Evolutionary conservation across 129 eudicot genomes (phyloP), one percentile per base, ranked within the genome.

Genomic region (Centrapalus pauciflorus): DNA sequence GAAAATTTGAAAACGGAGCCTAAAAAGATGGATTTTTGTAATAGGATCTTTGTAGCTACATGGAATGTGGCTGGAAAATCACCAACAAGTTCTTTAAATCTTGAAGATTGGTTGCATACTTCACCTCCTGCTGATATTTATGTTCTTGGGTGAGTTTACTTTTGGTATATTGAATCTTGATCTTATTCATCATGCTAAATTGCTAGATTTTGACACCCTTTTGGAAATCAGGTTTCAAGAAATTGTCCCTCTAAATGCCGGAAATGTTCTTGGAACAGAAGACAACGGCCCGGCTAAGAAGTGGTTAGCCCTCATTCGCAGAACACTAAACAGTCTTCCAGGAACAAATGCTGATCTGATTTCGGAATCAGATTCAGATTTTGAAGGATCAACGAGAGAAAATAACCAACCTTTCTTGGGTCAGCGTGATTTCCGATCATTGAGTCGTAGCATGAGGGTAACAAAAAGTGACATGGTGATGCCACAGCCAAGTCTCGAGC

Each of bases 11-110:
- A 59, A 33, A 59, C 28, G 11, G 32, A 9, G 8, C 2, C 4
- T 20, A 6, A 55, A 26, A 27, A 34, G 52, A 45, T 35, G 32
- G 32, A 30, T 29, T 33, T 37, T 48, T 65, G 64, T 49, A 35
- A 64, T 19, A 92, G 98, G 79, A 59, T 92, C 61, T 88, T 92
- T 81, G 98, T 83, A 76, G 95, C 91, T 55, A 92, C 98, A 61
- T 92, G 98, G 98, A 92, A 92, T 83, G 98, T 92, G 55, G 98
- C 87, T 55, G 98, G 98, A 67, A 92, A 92, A 79, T 83, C 95
- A 38, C 98, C 98, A 29, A 82, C 91, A 51, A 80, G 72, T 74
- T 55, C 78, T 71, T 85, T 92, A 70, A 88, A 78, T 81, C 95
- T 92, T 49, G 95, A 88, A 55, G 96, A 92, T 45, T 91, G 98